Percentiles rank a stretch among this genome's conserved stretches.
Evolutionary conservation across 768 basidiomycete genomes (phyloP).

Genomic region (Tricholoma matsutake): DNA sequence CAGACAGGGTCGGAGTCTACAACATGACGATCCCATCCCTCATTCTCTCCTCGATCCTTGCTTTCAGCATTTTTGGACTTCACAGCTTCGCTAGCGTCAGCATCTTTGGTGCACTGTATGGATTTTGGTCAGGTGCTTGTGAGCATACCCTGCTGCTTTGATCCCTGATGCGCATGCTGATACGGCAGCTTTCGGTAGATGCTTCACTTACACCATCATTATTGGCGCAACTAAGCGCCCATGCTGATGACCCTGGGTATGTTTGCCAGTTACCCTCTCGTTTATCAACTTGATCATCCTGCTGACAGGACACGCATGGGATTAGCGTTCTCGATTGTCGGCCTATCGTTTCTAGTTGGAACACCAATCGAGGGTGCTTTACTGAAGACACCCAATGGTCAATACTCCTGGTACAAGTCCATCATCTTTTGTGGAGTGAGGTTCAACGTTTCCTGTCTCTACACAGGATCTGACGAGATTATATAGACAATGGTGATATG

Average conservation of each 20-base stretch:
- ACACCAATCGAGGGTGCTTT: slow-evolving; percentile 50
- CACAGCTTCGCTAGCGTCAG: slow-evolving; percentile 35
- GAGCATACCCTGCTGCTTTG: slow-evolving; percentile 19
- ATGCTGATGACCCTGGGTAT: slow-evolving; percentile 14
- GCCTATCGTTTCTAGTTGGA: slow-evolving; percentile 42
- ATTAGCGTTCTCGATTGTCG: slow-evolving; percentile 44
- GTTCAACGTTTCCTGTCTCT: not conserved
- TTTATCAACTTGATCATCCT: not conserved
- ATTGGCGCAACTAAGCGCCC: slow-evolving; percentile 33
- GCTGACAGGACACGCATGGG: slow-evolving; percentile 43
- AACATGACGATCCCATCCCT: slow-evolving; percentile 47
- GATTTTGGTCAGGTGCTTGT: slow-evolving; percentile 57
- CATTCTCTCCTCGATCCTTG: slow-evolving; percentile 36
- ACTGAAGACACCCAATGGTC: slow-evolving; percentile 22
- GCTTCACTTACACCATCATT: slow-evolving; percentile 39
- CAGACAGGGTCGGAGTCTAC: slow-evolving; percentile 47
- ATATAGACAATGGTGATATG: slow-evolving; percentile 15
- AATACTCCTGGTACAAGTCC: slow-evolving; percentile 34
- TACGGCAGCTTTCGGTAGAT: slow-evolving; percentile 21
- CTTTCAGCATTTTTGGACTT: slow-evolving; percentile 46
- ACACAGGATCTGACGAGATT: not conserved
- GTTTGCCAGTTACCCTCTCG: not conserved
- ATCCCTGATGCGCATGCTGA: not conserved
- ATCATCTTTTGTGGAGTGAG: slow-evolving; percentile 44
- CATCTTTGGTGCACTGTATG: slow-evolving; percentile 46